Percentiles rank a stretch among this genome's conserved stretches.
Conservation (phyloP, 108 stramenopile species). For the Cylindrotheca closterium region DNA sequence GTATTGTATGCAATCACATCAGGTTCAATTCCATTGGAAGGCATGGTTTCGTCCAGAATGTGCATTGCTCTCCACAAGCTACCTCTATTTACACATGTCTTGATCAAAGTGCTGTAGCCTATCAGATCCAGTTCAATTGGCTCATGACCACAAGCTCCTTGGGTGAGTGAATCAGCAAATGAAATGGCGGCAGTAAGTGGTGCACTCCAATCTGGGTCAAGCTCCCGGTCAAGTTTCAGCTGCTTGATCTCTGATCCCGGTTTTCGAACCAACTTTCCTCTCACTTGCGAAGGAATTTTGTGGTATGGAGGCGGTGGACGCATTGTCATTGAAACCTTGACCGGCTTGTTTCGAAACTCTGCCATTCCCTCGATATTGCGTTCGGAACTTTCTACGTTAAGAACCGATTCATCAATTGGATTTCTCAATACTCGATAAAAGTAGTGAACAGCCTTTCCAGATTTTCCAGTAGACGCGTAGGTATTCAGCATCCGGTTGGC, state of each 20-base stretch:
- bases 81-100: slow-evolving; percentile 79
- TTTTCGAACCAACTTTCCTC: slow-evolving; percentile 51
- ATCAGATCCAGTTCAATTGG: slow-evolving; percentile 67
- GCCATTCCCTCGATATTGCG: slow-evolving; percentile 19
- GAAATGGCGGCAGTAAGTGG: slow-evolving; percentile 80
- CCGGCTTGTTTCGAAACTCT: slow-evolving; percentile 28
- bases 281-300: slow-evolving; percentile 72
- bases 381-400: slow-evolving; percentile 12
- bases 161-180: slow-evolving; percentile 80
- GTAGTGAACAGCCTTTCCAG: slow-evolving; percentile 73
- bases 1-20: slow-evolving; percentile 71
- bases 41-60: slow-evolving; percentile 73
- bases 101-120: slow-evolving; percentile 71
- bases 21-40: slow-evolving; percentile 57
- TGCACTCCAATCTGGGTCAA: slow-evolving; percentile 67
- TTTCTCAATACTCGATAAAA: slow-evolving; percentile 70
- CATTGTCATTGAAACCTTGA: slow-evolving; percentile 54
- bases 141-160: slow-evolving; percentile 87
- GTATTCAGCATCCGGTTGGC: slow-evolving; percentile 76
- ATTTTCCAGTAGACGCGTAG: slow-evolving; percentile 60
- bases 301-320: slow-evolving; percentile 69
- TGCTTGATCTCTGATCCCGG: slow-evolving; percentile 38
- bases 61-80: slow-evolving; percentile 82
- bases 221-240: slow-evolving; percentile 67
- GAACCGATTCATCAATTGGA: too few species aligned